These are phyloP conservation scores for Phytopythium sindhum DNA, from an alignment of 352 stramenopile genomes.

Conservation along the genomic window DNA sequence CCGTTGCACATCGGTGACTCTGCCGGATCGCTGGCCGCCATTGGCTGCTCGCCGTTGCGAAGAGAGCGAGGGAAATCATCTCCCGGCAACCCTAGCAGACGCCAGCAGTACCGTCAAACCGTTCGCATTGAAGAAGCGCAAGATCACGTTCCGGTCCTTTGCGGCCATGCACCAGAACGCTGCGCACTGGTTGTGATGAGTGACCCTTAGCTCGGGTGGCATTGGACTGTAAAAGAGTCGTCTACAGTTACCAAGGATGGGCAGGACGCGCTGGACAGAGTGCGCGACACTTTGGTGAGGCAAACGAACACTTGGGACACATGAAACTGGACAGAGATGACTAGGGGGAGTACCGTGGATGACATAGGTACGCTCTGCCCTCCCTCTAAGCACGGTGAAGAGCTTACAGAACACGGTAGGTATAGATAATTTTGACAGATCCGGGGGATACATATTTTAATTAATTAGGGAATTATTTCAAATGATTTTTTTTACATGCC, in stretches of 20 bases:
- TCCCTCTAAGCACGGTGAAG: too few relatives aligned
- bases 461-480: too few relatives aligned
- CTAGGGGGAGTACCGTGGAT: too few relatives aligned
- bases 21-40: not conserved
- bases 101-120: not conserved
- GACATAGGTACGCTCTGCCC: too few relatives aligned
- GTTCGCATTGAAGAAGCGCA: not conserved
- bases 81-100: not conserved
- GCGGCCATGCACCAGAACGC: not conserved
- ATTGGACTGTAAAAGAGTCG: too few relatives aligned
- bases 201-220: not conserved
- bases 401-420: too few relatives aligned
- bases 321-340: too few relatives aligned
- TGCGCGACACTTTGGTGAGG: too few relatives aligned
- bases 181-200: not conserved
- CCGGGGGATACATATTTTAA: too few relatives aligned
- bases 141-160: constrained; percentile 7
- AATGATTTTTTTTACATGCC: not conserved
- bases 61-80: not conserved
- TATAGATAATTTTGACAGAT: too few relatives aligned
- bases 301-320: too few relatives aligned
- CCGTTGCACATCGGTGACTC: not conserved
- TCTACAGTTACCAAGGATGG: constrained; percentile 8
- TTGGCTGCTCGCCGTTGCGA: not conserved
- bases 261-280: too few relatives aligned